Evolutionary conservation across 2,329 filamentous ascomycete genomes (phyloP).

Genomic region (Exophiala calicioides): DNA sequence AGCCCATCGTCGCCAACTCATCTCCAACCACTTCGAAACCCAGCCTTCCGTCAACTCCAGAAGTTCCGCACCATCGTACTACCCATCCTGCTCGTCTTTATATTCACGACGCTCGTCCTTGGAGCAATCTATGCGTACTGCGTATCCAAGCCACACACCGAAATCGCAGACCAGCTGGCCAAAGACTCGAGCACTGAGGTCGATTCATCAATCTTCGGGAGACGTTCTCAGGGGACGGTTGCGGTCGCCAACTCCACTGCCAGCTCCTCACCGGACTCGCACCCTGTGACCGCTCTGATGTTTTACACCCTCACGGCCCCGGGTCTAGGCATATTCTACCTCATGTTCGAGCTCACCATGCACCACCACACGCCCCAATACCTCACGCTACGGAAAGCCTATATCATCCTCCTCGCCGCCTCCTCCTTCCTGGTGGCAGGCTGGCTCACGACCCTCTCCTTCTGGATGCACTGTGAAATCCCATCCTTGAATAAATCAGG

Average conservation of each 20-base stretch:
- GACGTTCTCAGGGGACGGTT: constrained; percentile 5
- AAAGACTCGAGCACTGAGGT: constrained; percentile 17
- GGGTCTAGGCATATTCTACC: constrained; percentile 17
- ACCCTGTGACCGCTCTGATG: constrained; percentile 18
- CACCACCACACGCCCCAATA: constrained; percentile 20
- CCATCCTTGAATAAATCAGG: constrained; percentile 39
- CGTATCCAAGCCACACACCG: constrained; percentile 29
- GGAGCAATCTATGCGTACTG: constrained; percentile 31
- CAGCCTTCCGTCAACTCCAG: constrained; percentile 15
- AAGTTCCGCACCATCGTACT: constrained; percentile 24
- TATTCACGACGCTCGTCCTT: constrained; percentile 30
- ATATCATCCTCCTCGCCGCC: constrained; percentile 23
- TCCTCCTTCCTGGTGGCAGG: constrained; percentile 22
- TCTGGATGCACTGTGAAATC: constrained; percentile 32
- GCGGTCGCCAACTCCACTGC: background rate
- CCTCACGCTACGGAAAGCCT: constrained; percentile 30
- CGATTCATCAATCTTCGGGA: constrained; percentile 21
- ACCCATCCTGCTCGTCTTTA: constrained; percentile 22
- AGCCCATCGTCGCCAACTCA: background rate
- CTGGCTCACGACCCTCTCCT: constrained; percentile 22
- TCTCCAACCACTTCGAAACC: constrained; percentile 10
- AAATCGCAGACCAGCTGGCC: constrained; percentile 21
- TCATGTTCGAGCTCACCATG: constrained; percentile 23
- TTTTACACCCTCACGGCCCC: constrained; percentile 30
- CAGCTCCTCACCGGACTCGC: background rate